A percentile compares a stretch with the other conserved stretches of the same genome.
Conservation (phyloP, 2,329 filamentous ascomycete species). For the Fusarium robinianum region DNA sequence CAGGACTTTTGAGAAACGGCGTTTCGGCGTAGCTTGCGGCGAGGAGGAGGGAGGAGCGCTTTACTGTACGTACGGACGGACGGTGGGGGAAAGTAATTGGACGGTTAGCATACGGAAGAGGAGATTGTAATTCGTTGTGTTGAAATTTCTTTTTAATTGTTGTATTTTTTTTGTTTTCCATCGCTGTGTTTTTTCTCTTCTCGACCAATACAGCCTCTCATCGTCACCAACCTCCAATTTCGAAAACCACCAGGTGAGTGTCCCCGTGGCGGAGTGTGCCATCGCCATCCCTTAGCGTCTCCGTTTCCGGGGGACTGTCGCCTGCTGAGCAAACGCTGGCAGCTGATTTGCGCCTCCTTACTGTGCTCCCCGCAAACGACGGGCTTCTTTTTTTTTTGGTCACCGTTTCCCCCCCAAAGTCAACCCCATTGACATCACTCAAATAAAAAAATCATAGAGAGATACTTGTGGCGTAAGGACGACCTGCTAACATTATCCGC, state of each 20-base stretch:
- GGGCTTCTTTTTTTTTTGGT: background rate
- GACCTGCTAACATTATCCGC: too few species aligned
- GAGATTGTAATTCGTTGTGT: too few species aligned
- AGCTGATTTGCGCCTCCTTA: constrained; percentile 33
- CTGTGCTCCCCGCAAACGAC: constrained; percentile 10
- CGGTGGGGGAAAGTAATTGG: background rate
- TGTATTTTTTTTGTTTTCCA: too few species aligned
- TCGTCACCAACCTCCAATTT: too few species aligned
- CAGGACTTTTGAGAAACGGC: constrained; percentile 16
- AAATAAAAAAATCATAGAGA: too few species aligned
- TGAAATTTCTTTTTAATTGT: too few species aligned
- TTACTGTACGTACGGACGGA: too few species aligned
- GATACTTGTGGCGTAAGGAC: too few species aligned
- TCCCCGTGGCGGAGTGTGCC: constrained; percentile 18
- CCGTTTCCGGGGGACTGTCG: constrained; percentile 28
- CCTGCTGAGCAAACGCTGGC: constrained; percentile 37
- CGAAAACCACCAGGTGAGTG: too few species aligned
- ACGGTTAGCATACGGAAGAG: too few species aligned
- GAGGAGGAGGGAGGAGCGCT: constrained; percentile 20
- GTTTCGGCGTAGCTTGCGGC: constrained; percentile 36
- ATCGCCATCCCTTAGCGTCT: background rate
- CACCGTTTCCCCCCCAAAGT: background rate
- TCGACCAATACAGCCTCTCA: too few species aligned
- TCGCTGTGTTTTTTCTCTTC: too few species aligned
- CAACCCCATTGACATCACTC: background rate